phyloP scores from a whole-genome alignment of 2,329 filamentous ascomycete genomes.

The Ophiostoma populinum region DNA sequence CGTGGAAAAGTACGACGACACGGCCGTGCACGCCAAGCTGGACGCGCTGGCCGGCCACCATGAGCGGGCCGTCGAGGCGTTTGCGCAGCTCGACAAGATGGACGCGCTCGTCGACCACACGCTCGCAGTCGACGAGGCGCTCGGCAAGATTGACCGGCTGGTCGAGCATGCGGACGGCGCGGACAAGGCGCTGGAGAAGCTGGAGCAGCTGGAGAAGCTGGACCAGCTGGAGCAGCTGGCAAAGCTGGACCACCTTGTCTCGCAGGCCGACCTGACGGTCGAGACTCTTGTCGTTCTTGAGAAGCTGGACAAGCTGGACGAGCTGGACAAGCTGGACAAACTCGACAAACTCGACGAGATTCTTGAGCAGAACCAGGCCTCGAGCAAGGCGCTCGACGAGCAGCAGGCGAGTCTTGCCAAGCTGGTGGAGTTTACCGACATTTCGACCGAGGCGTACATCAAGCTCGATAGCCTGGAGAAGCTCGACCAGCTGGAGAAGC shows the following conservation, averaged over 20 bases:
- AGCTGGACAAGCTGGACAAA: slow-evolving; percentile 9
- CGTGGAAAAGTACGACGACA: slow-evolving; percentile 49
- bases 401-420: slow-evolving; percentile 22
- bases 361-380: slow-evolving; percentile 9
- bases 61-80: slow-evolving; percentile 50
- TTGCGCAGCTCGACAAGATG: slow-evolving; percentile 61
- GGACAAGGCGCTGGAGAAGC: slow-evolving; percentile 7
- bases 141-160: slow-evolving; percentile 9
- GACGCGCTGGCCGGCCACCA: slow-evolving; percentile 42
- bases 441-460: too few relatives aligned
- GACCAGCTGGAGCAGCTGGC: slow-evolving; percentile 5
- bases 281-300: slow-evolving; percentile 40
- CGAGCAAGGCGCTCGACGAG: slow-evolving; percentile 9
- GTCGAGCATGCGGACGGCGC: slow-evolving; percentile 10
- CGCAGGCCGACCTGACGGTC: slow-evolving; percentile 45
- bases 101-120: slow-evolving; percentile 45
- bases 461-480: slow-evolving; percentile 1
- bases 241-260: slow-evolving; percentile 31
- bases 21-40: slow-evolving; percentile 40
- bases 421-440: too few relatives aligned
- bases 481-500: background rate
- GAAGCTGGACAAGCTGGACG: slow-evolving; percentile 9
- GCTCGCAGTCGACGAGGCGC: slow-evolving; percentile 5
- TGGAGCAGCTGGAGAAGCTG: slow-evolving; percentile 8
- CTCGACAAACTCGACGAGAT: slow-evolving; percentile 11